A percentile compares a stretch with the other conserved stretches of the same genome.
These are phyloP conservation scores for Copromyces sp. DNA, from an alignment of 495 filamentous ascomycete species.

Conservation along the genomic window DNA sequence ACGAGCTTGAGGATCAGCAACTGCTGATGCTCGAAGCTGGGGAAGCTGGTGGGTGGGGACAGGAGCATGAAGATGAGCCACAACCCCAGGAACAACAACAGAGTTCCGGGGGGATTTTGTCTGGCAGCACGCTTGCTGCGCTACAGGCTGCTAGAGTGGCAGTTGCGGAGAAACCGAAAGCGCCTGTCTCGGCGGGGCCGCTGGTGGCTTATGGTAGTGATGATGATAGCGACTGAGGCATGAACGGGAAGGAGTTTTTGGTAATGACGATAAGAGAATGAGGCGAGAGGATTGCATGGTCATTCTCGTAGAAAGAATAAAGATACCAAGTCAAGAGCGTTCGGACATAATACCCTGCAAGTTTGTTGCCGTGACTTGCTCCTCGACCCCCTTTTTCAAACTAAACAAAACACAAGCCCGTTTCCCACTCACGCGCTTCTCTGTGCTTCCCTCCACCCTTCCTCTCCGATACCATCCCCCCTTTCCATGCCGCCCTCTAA, in stretches of 20 bases:
- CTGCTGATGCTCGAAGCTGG: slow-evolving; percentile 39
- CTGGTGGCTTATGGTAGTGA: slow-evolving; percentile 83
- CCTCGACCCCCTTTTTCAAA: background rate
- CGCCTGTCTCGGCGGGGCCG: slow-evolving; percentile 45
- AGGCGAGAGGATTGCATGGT: background rate
- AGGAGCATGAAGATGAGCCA: slow-evolving; percentile 25
- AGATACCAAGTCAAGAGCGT: background rate
- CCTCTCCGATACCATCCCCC: background rate
- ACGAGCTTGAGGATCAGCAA: slow-evolving; percentile 38
- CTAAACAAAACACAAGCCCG: background rate
- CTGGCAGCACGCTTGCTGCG: slow-evolving; percentile 65
- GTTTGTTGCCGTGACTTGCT: background rate
- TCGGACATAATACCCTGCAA: background rate
- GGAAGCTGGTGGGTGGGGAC: slow-evolving; percentile 31
- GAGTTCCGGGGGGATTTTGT: slow-evolving; percentile 57
- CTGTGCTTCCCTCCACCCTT: background rate
- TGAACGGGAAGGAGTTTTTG: background rate
- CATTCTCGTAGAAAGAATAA: background rate
- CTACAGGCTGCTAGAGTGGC: slow-evolving; percentile 46
- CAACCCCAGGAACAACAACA: slow-evolving; percentile 35
- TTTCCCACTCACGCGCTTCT: background rate
- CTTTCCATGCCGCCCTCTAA: slow-evolving; percentile 11
- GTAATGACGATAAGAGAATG: slow-evolving; percentile 2
- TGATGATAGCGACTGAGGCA: slow-evolving; percentile 50
- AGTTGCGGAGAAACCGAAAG: slow-evolving; percentile 39